phyloP scores from a whole-genome alignment of 176 grass and related monocot species.

The Cenchrus purpureus region DNA sequence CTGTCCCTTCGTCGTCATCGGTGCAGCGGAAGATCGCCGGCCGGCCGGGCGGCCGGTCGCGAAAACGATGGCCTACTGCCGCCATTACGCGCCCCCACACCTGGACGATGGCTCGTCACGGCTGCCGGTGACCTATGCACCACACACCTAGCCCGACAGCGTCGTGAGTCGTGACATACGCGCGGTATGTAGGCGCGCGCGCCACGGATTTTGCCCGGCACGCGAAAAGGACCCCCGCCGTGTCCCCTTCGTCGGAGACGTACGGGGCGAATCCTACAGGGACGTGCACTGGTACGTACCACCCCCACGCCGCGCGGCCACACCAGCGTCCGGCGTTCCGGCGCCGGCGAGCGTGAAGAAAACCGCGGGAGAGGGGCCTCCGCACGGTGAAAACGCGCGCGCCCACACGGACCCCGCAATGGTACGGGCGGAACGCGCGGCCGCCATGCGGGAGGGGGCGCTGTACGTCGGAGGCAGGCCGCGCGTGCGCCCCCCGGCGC shows the following conservation, averaged over 20 bases:
- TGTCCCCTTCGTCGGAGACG: neutral
- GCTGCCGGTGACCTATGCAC: neutral
- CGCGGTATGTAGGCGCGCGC: too few species aligned
- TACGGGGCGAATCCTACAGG: neutral
- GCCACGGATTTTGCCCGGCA: too few species aligned
- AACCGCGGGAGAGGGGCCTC: too few species aligned
- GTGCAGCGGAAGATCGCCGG: too few species aligned
- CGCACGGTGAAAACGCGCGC: constrained; percentile 1
- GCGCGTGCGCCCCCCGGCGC: neutral
- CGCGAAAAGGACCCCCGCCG: neutral
- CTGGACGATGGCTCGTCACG: neutral
- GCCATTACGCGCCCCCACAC: neutral
- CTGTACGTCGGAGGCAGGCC: neutral
- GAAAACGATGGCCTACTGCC: constrained; percentile 31
- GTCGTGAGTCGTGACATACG: too few species aligned
- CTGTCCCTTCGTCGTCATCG: too few species aligned
- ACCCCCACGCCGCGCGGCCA: neutral
- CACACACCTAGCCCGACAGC: neutral
- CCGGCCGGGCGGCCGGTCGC: neutral
- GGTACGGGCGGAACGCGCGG: neutral
- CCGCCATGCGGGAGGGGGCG: neutral
- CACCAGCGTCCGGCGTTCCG: neutral
- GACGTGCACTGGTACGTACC: neutral
- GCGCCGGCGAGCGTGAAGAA: neutral
- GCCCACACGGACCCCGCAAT: too few species aligned